Evolutionary conservation across 768 basidiomycete species (phyloP).

Genomic region (Amanita brunnescens): DNA sequence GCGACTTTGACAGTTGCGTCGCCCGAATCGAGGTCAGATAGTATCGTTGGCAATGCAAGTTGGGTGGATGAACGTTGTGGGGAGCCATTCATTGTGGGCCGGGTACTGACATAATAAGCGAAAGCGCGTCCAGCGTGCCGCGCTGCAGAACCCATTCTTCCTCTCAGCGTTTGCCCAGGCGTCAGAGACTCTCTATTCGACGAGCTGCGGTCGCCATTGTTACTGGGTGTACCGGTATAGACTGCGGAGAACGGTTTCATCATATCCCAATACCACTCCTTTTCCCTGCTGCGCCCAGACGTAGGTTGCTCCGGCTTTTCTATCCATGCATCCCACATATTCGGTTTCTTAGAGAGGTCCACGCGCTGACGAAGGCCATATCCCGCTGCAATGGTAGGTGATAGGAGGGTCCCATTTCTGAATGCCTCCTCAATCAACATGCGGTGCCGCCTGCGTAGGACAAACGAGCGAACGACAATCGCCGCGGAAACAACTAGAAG

Average conservation of each 20-base stretch:
- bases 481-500: slow-evolving; percentile 60
- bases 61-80: slow-evolving; percentile 1
- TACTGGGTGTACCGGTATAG: slow-evolving; percentile 12
- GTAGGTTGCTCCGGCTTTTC: slow-evolving; percentile 1
- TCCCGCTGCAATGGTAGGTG: slow-evolving; percentile 21
- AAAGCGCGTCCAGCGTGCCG: background rate
- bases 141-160: slow-evolving; percentile 1
- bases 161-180: background rate
- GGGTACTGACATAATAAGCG: background rate
- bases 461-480: slow-evolving; percentile 55
- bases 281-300: slow-evolving; percentile 2
- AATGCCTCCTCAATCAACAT: slow-evolving; percentile 56
- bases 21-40: slow-evolving; percentile 3
- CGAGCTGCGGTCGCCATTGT: background rate
- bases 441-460: slow-evolving; percentile 55
- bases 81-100: background rate
- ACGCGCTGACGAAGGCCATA: slow-evolving; percentile 19
- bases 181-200: background rate
- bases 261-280: slow-evolving; percentile 20
- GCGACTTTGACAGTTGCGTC: slow-evolving; percentile 18
- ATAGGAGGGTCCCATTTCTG: slow-evolving; percentile 52
- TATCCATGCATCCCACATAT: slow-evolving; percentile 35
- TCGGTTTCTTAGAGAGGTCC: slow-evolving; percentile 38
- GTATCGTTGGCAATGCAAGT: background rate
- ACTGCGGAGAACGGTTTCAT: slow-evolving; percentile 26